Percentiles rank a stretch among this genome's conserved stretches.
These are phyloP conservation scores for Colletotrichum acutatum DNA, from an alignment of 2,329 filamentous ascomycete genomes.

Conservation along the genomic window DNA sequence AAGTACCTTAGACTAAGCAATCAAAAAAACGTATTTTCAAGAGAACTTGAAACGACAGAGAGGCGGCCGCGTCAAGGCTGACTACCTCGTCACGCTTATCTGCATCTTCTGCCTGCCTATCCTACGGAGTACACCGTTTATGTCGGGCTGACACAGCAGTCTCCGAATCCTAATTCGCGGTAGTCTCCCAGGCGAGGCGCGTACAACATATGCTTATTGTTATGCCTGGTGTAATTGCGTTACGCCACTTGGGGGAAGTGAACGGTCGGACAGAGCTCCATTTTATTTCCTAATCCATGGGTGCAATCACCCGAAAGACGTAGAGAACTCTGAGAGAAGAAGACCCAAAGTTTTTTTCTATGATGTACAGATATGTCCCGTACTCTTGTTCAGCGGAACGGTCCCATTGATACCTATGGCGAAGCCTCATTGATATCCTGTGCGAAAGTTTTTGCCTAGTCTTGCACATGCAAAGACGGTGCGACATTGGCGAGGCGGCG, in stretches of 20 bases:
- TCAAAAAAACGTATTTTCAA: background rate
- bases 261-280: background rate
- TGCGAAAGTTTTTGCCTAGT: background rate
- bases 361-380: background rate
- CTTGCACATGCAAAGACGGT: background rate
- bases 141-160: too few relatives aligned
- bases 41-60: background rate
- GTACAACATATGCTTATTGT: background rate
- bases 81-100: background rate
- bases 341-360: background rate
- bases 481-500: background rate
- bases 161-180: background rate
- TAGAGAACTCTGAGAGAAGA: background rate
- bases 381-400: conserved; percentile 16
- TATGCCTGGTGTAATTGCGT: background rate
- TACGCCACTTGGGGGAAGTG: background rate
- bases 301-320: conserved; percentile 1
- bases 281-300: background rate
- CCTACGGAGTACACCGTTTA: too few relatives aligned
- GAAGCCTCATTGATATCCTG: background rate
- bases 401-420: background rate
- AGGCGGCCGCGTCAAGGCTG: background rate
- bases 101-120: background rate
- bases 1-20: background rate
- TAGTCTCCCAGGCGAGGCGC: background rate